Base-by-base conservation (phyloP, 345 rosid genomes). In the Arabidopsis suecica region DNA sequence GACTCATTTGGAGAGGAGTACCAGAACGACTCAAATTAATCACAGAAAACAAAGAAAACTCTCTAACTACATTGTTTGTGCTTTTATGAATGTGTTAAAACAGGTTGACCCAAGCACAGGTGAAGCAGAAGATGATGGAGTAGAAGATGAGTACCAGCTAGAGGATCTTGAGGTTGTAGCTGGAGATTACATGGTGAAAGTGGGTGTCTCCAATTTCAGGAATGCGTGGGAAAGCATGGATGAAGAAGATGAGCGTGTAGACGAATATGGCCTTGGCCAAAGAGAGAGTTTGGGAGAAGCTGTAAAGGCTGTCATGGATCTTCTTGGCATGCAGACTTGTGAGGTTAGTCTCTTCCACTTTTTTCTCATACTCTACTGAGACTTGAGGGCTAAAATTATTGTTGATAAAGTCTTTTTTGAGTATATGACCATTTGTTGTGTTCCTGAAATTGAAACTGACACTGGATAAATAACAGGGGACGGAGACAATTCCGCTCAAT, bases 271-370 rank as follows among this genome's bases (percentile, higher is more conserved):
- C 23, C 97, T 92, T 68, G 99, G 99, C 63, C 91, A 86, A 41
- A 90, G 97, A 86, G 99, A 92, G 49, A 90, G 89, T 73, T 80
- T 95, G 81, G 80, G 83, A 11, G 99, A 92, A 77, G 93, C 99
- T 70, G 86, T 95, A 37, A 86, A 68, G 70, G 90, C 97, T 66
- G 99, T 92, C 84, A 85, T 89, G 59, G 81, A 78, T 80, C 99
- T 95, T 86, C 98, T 95, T 32, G 99, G 99, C 83, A 85, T 95
- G 99, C 99, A 95, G 84, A 90, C 97, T 20, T 95, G 97, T 61
- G 99, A 95, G 96, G 98, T 90, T 51, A 79, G 85, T 80, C 47
- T 44, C 45, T 60, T 48, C 57, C 5, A 28, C 14, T 49, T 5
- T 16, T 47, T 47, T 47, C 51, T 47, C 9, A 47, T 47, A 47